Conservation (phyloP, 768 basidiomycete species). For the Phanerochaete carnosa region DNA sequence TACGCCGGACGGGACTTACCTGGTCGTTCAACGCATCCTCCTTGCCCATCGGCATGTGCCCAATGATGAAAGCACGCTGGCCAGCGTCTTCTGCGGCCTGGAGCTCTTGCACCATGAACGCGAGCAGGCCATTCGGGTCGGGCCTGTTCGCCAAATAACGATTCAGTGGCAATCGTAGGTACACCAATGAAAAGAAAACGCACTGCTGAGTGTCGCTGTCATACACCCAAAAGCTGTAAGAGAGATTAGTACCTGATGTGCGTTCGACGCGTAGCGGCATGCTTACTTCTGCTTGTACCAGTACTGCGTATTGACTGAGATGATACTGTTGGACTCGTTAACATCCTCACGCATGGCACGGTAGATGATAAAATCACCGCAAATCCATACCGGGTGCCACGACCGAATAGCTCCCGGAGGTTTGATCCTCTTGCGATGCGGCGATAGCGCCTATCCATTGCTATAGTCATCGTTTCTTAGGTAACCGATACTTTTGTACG, state of each 20-base stretch:
- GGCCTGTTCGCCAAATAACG: constrained; percentile 24
- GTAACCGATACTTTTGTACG: not conserved
- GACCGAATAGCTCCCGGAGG: constrained; percentile 53
- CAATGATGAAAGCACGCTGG: constrained; percentile 60
- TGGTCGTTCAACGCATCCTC: constrained; percentile 49
- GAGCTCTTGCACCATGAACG: constrained; percentile 49
- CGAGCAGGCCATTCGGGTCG: constrained; percentile 60
- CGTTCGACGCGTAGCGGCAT: not conserved
- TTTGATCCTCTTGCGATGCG: constrained; percentile 40
- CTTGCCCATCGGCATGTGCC: constrained; percentile 53
- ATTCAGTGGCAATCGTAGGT: not conserved
- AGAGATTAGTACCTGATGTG: not conserved
- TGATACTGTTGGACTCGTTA: constrained; percentile 35
- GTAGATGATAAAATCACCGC: constrained; percentile 27
- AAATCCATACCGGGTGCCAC: constrained; percentile 47
- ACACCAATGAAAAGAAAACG: constrained; percentile 13
- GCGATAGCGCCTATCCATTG: constrained; percentile 44
- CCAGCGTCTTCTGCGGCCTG: constrained; percentile 59
- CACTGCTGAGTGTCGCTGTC: constrained; percentile 47
- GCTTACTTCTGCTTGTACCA: constrained; percentile 59
- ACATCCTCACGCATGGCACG: not conserved
- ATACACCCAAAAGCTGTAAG: constrained; percentile 56
- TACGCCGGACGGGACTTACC: constrained; percentile 25
- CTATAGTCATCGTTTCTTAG: too few relatives aligned
- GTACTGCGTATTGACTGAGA: constrained; percentile 58